Percentiles rank a stretch among this genome's conserved stretches.
These are phyloP conservation scores for Eucalyptus cloeziana DNA, from an alignment of 345 rosid genomes.

Conservation along the genomic window DNA sequence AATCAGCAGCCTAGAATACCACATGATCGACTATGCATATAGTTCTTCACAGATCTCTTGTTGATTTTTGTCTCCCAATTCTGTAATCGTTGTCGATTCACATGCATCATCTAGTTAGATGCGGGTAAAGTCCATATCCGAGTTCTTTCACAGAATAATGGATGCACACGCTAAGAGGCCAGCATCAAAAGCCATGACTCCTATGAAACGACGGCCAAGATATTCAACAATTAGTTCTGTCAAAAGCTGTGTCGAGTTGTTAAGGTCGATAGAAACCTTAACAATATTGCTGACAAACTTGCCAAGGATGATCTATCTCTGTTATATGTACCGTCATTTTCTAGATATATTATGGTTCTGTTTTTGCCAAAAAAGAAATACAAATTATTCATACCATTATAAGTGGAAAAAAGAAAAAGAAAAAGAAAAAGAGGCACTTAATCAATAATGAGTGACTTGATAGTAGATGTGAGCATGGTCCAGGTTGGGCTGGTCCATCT, in stretches of 20 bases:
- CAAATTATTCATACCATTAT: not conserved
- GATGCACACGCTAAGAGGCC: not conserved
- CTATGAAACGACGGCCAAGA: not conserved
- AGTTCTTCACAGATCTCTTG: not conserved
- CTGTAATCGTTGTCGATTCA: not conserved
- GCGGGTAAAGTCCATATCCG: not conserved
- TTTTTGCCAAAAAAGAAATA: not conserved
- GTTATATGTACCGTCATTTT: not conserved
- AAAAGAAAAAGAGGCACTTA: not conserved
- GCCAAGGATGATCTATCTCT: not conserved
- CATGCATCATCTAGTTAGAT: not conserved
- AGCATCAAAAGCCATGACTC: not conserved
- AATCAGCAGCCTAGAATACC: not conserved
- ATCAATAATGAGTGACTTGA: not conserved
- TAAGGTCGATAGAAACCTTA: not conserved
- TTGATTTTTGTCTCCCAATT: not conserved
- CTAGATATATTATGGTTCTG: not conserved
- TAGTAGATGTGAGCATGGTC: no score
- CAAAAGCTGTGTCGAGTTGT: not conserved
- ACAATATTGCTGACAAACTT: not conserved
- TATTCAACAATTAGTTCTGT: not conserved
- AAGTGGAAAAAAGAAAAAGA: not conserved
- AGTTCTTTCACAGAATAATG: not conserved
- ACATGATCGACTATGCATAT: not conserved
- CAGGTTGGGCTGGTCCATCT: accelerated